Percentiles rank a stretch among this genome's conserved stretches.
Evolutionary conservation across 805 yeast genomes (phyloP).

Genomic region (Candida fluviatilis): DNA sequence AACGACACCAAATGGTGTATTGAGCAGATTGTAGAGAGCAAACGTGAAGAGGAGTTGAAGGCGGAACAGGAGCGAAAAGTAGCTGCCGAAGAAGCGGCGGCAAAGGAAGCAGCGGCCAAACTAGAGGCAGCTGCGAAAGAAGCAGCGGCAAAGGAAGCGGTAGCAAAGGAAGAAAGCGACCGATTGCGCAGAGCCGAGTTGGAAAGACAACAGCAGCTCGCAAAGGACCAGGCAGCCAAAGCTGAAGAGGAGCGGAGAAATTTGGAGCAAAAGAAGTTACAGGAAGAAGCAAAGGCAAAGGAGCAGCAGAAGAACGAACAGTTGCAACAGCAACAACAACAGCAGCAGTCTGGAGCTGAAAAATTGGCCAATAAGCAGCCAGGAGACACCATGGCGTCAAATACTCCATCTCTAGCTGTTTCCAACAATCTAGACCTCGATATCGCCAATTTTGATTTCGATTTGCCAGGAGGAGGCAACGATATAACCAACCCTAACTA

Average conservation of each 20-base stretch:
- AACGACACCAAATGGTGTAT: slow-evolving; percentile 44
- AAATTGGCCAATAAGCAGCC: slow-evolving; percentile 2
- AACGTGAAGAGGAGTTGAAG: slow-evolving; percentile 37
- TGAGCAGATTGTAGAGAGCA: slow-evolving; percentile 38
- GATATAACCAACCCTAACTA: slow-evolving; percentile 31
- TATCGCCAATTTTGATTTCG: slow-evolving; percentile 3
- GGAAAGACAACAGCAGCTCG: slow-evolving; percentile 14
- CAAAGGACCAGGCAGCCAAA: slow-evolving; percentile 13
- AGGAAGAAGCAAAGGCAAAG: slow-evolving; percentile 8
- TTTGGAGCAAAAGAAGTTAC: slow-evolving; percentile 9
- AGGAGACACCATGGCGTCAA: slow-evolving; percentile 9
- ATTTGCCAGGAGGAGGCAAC: slow-evolving; percentile 9
- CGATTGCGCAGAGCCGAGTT: slow-evolving; percentile 6
- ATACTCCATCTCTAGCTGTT: slow-evolving; percentile 14
- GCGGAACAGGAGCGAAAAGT: slow-evolving; percentile 16
- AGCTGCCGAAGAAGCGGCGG: slow-evolving; percentile 14
- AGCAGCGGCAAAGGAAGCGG: slow-evolving; percentile 13
- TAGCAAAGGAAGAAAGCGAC: slow-evolving; percentile 13
- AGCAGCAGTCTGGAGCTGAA: slow-evolving; percentile 4
- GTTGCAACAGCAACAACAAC: slow-evolving; percentile 7
- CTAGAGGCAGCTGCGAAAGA: slow-evolving; percentile 16
- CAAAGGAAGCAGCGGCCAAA: no score
- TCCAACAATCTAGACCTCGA: background rate
- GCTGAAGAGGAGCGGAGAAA: slow-evolving; percentile 12
- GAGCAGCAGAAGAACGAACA: slow-evolving; percentile 6